phyloP scores from a whole-genome alignment of 176 grass and related monocot species.

The Echinochloa phyllopogon region DNA sequence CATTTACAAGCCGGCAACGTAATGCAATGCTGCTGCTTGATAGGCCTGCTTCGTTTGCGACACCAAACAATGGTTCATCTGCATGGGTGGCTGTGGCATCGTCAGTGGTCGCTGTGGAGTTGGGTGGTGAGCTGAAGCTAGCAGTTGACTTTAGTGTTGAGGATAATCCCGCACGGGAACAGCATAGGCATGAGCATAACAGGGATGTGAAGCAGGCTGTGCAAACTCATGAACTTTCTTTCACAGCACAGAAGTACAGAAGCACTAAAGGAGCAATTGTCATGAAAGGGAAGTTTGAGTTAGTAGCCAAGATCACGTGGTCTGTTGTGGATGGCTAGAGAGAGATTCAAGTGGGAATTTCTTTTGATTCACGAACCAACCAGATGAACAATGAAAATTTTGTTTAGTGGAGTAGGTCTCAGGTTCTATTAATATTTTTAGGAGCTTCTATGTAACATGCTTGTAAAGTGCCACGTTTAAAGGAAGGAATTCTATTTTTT shows the following conservation, averaged over 20 bases:
- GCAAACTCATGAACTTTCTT: conserved; percentile 16
- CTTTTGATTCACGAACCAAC: not conserved
- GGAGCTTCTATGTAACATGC: not conserved
- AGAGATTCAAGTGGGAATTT: not conserved
- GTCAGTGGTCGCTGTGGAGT: not conserved
- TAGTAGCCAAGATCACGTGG: conserved; percentile 14
- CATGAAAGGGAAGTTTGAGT: not conserved
- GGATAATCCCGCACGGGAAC: not conserved
- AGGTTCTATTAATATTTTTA: not conserved
- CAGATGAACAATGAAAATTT: not conserved
- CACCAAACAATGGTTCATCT: not conserved
- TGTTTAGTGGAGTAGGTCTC: not conserved
- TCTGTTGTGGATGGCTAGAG: not conserved
- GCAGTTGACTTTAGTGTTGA: not conserved
- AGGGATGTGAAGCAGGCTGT: not conserved
- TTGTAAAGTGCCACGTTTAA: not conserved
- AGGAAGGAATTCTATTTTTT: not conserved
- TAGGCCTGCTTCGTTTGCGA: not conserved
- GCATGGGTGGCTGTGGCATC: conserved; percentile 15
- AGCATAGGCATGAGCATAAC: not conserved
- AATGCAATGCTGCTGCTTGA: not conserved
- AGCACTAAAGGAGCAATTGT: conserved; percentile 1
- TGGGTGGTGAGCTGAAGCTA: conserved; percentile 9
- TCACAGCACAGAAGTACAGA: not conserved
- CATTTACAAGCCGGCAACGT: not conserved